Conservation (phyloP, 2,329 filamentous ascomycete species). For the Huntiella abstrusa region DNA sequence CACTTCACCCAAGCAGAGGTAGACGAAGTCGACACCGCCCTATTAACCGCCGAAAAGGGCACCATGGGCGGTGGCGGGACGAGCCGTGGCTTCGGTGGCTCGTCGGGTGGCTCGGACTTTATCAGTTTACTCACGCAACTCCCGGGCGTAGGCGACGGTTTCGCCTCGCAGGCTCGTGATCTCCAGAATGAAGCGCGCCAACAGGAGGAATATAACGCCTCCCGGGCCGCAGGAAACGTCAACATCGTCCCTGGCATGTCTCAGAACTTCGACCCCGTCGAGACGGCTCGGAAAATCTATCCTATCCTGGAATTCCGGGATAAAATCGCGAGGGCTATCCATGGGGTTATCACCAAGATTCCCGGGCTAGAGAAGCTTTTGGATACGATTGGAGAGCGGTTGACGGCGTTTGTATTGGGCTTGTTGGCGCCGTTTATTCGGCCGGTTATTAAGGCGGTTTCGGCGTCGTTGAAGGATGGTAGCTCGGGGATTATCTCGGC, state of each 20-base stretch:
- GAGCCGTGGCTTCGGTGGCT: slow-evolving; percentile 17
- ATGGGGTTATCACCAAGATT: slow-evolving; percentile 71
- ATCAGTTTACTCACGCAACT: slow-evolving; percentile 58
- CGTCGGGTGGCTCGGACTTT: slow-evolving; percentile 32
- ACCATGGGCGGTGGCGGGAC: slow-evolving; percentile 18
- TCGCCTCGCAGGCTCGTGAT: slow-evolving; percentile 45
- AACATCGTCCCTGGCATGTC: slow-evolving; percentile 58
- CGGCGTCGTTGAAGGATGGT: slow-evolving; percentile 67
- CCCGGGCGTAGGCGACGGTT: slow-evolving; percentile 47
- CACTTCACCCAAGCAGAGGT: slow-evolving; percentile 75
- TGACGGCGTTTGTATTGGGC: slow-evolving; percentile 81
- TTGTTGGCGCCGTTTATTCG: slow-evolving; percentile 81
- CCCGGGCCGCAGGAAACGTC: slow-evolving; percentile 20
- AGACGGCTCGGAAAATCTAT: slow-evolving; percentile 68
- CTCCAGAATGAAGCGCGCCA: slow-evolving; percentile 32
- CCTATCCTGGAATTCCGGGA: slow-evolving; percentile 89
- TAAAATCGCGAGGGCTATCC: slow-evolving; percentile 77
- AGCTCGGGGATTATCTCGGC: slow-evolving; percentile 52
- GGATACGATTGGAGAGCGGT: slow-evolving; percentile 80
- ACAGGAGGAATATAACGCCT: slow-evolving; percentile 27
- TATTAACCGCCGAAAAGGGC: slow-evolving; percentile 46
- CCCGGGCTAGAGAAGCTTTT: slow-evolving; percentile 79
- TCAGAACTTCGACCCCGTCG: slow-evolving; percentile 56
- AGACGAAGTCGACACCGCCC: slow-evolving; percentile 57
- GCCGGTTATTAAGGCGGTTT: slow-evolving; percentile 76